These are phyloP conservation scores for Solanum hybrid DNA, from an alignment of 305 asterid genomes.

Conservation along the genomic window DNA sequence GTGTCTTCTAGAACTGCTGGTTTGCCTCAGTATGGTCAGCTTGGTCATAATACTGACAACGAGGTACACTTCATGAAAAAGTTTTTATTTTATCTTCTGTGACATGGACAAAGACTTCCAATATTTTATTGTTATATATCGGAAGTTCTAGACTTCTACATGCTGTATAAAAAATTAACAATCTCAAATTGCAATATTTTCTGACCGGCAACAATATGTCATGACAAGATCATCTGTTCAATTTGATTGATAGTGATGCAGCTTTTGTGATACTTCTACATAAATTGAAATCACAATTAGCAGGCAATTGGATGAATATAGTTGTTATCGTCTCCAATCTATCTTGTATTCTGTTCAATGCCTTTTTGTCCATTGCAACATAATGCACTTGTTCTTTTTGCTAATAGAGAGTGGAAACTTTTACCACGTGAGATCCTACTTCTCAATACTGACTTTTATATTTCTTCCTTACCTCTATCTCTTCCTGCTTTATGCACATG, in stretches of 20 bases:
- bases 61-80: conserved; percentile 43
- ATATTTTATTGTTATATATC: background rate
- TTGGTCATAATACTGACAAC: conserved; percentile 90
- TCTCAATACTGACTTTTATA: no score
- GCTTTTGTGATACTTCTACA: background rate
- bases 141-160: background rate
- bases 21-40: conserved; percentile 95
- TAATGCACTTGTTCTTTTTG: background rate
- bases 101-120: background rate
- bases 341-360: background rate
- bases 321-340: background rate
- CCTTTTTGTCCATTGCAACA: background rate
- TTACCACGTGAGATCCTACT: background rate
- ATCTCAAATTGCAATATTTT: background rate
- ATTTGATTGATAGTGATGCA: background rate
- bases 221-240: background rate
- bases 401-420: background rate
- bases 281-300: background rate
- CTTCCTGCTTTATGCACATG: background rate
- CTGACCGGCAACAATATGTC: background rate
- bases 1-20: conserved; percentile 71
- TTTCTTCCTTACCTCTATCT: background rate
- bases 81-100: background rate
- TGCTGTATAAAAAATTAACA: background rate
- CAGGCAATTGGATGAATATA: background rate